Conservation (phyloP, 2,329 filamentous ascomycete species). For the Grosmannia clavigera region DNA sequence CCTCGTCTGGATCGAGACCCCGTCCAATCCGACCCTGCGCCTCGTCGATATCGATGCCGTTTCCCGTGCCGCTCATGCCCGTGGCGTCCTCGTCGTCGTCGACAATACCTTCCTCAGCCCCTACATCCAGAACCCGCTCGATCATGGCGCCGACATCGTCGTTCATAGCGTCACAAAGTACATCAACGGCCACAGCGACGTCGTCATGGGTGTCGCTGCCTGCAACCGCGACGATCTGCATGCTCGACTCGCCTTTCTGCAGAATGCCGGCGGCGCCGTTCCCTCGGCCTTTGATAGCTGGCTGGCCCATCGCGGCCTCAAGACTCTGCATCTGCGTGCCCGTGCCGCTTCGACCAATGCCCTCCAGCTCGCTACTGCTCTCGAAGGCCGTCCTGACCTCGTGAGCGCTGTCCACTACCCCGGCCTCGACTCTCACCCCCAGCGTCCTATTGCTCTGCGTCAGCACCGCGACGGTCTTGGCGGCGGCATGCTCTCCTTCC, state of each 20-base stretch:
- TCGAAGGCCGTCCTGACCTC: slow-evolving; percentile 71
- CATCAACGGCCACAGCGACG: slow-evolving; percentile 94
- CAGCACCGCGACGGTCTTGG: slow-evolving; percentile 93
- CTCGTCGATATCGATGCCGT: slow-evolving; percentile 89
- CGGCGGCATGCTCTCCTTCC: slow-evolving; percentile 95
- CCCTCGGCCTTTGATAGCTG: slow-evolving; percentile 94
- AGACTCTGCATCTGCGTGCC: slow-evolving; percentile 89
- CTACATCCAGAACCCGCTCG: slow-evolving; percentile 91
- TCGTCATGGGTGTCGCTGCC: slow-evolving; percentile 93
- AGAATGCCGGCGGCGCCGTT: slow-evolving; percentile 94
- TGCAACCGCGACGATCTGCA: slow-evolving; percentile 79
- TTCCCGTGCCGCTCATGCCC: slow-evolving; percentile 67
- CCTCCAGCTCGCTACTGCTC: slow-evolving; percentile 58
- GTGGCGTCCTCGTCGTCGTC: slow-evolving; percentile 90
- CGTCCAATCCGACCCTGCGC: slow-evolving; percentile 85
- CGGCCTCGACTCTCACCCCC: slow-evolving; percentile 74
- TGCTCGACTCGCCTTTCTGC: slow-evolving; percentile 72
- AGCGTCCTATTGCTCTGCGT: slow-evolving; percentile 71
- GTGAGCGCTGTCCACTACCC: slow-evolving; percentile 83
- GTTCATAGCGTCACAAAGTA: slow-evolving; percentile 98
- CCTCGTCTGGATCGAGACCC: slow-evolving; percentile 93
- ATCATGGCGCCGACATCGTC: slow-evolving; percentile 91
- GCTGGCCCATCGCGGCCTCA: slow-evolving; percentile 93
- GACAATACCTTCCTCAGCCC: slow-evolving; percentile 98
- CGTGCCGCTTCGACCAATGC: slow-evolving; percentile 78